Base-by-base conservation (phyloP, 1,284 basidiomycete genomes). In the Tetrapyrgos nigripes region DNA sequence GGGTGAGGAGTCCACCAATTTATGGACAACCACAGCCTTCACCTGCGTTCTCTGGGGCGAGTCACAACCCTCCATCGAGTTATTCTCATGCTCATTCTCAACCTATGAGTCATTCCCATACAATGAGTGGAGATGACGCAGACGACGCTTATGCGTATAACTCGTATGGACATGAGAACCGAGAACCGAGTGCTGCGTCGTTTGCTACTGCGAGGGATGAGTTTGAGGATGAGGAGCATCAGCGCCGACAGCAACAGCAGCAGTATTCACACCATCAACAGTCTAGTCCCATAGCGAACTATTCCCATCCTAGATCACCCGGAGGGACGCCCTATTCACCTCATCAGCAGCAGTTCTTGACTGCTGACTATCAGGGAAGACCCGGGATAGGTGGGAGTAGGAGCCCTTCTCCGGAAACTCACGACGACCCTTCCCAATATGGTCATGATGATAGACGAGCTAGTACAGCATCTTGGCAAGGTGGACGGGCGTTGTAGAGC, bases 181-280 rank as follows among this genome's bases (percentile, higher is more conserved):
- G 76, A 33, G 70, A 78, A 17, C 68, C 70, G 10, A 82, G 76
- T 58, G 73, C 70, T 37, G 74, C 74, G 35, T 81, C 77, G 52
- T 77, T 78, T 66, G 69, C 72, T 33, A 81, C 83, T 47, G 82
- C 79, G 13, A 70, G 70, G 24, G 80, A 81, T 26, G 79, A 76
- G 3, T 77, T 72, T 26, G 73, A 68, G 14, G 76, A 70, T 21
- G 71, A 73, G 50, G 70, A 62, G 35, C 66, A 66, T 23, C 62
- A 64, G 46, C 62, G 58, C 24, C 59, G 45, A 52, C 55, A 51
- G 33, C 19, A 46, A 21, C 45, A 28, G 44, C 57, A 62, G 19
- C 43, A 45, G 17, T 47, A 33, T 45, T 31, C 21, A 24, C 28
- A n/a, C 48, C 59, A 49, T 26, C 54, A 53, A 53, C 13, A 11